A percentile compares a stretch with the other conserved stretches of the same genome.
Evolutionary conservation across 2,329 filamentous ascomycete genomes (phyloP).

Genomic region (Diaporthe ampelina): DNA sequence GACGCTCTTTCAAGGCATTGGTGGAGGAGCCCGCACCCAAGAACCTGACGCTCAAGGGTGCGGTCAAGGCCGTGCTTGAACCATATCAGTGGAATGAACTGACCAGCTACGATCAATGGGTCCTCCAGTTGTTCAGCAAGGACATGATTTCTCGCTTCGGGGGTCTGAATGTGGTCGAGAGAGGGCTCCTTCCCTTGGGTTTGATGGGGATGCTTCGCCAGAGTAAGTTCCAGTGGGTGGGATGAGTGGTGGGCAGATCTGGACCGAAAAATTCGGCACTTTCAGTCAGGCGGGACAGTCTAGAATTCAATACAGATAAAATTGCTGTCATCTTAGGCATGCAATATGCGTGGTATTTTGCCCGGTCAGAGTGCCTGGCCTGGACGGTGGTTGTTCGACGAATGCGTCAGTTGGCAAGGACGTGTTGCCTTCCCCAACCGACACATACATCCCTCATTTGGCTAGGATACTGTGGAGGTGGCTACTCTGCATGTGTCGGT

Average conservation of each 20-base stretch:
- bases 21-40: slow-evolving; percentile 48
- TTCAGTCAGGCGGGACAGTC: not conserved
- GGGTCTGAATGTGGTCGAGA: slow-evolving; percentile 55
- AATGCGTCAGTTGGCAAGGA: too few species aligned
- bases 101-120: slow-evolving; percentile 54
- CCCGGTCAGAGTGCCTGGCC: not conserved
- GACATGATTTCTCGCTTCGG: slow-evolving; percentile 58
- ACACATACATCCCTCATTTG: not conserved
- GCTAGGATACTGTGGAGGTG: not conserved
- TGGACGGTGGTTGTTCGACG: not conserved
- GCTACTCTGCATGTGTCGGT: not conserved
- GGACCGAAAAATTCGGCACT: not conserved
- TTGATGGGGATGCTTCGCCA: slow-evolving; percentile 54
- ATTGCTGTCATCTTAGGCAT: not conserved
- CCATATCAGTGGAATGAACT: slow-evolving; percentile 37
- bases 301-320: not conserved
- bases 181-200: slow-evolving; percentile 56
- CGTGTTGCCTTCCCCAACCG: not conserved
- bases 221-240: slow-evolving; percentile 55
- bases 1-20: slow-evolving; percentile 48
- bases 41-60: slow-evolving; percentile 45
- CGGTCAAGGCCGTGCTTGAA: slow-evolving; percentile 43
- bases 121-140: slow-evolving; percentile 53
- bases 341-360: not conserved
- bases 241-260: slow-evolving; percentile 43